Conservation (phyloP, 1,284 basidiomycete species). For the Apiotrichum akiyoshidainum region DNA sequence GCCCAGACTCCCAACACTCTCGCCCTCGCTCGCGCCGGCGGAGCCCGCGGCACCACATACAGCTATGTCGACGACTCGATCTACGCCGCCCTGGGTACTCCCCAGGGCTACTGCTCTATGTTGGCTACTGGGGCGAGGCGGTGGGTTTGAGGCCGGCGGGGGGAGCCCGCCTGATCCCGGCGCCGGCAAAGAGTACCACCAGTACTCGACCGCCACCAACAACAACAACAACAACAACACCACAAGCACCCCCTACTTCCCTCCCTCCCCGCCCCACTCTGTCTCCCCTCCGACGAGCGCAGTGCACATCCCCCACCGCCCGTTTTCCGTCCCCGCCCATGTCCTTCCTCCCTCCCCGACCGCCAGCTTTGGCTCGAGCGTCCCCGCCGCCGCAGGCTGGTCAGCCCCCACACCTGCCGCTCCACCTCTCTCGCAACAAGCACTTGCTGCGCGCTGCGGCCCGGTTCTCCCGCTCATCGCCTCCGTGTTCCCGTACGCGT, state of each 20-base stretch:
- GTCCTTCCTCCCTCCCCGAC: conserved; percentile 1
- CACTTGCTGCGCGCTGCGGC: conserved; percentile 10
- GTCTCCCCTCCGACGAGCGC: conserved; percentile 1
- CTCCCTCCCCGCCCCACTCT: conserved; percentile 10
- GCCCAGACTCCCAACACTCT: conserved; percentile 30
- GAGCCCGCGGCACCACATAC: conserved; percentile 38
- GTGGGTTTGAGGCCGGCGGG: conserved; percentile 53
- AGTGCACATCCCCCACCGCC: conserved; percentile 5
- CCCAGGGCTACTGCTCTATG: conserved; percentile 30
- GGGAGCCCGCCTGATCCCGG: conserved; percentile 39
- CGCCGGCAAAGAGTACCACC: not conserved
- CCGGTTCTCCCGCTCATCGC: conserved; percentile 39
- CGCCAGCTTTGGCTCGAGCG: conserved; percentile 3
- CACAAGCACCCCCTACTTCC: not conserved
- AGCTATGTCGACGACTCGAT: conserved; percentile 38
- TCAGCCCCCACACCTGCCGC: not conserved
- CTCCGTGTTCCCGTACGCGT: conserved; percentile 43
- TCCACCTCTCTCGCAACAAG: not conserved
- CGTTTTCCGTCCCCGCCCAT: conserved; percentile 3
- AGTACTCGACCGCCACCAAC: not conserved
- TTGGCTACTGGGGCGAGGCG: conserved; percentile 45
- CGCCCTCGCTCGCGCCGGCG: conserved; percentile 47
- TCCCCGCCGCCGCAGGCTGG: too few species aligned
- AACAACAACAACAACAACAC: not conserved
- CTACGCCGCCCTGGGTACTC: conserved; percentile 16